Evolutionary conservation across 768 basidiomycete genomes (phyloP).

Genomic region (Gautieria morchelliformis): DNA sequence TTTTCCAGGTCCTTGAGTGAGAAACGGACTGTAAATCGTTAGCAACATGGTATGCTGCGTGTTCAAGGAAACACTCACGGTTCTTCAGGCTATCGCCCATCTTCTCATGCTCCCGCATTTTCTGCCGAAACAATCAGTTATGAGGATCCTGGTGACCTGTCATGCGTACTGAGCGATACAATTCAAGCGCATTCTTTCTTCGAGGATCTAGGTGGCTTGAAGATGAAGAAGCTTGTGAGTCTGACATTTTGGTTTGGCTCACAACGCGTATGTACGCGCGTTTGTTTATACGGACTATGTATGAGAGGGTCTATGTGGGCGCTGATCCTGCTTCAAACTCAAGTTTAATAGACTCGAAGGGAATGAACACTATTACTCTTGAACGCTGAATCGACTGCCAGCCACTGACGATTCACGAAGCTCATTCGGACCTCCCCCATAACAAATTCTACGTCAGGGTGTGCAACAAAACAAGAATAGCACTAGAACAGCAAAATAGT

Average conservation of each 20-base stretch:
- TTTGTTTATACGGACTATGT: background rate
- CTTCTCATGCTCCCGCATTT: conserved; percentile 87
- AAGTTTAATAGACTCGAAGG: conserved; percentile 23
- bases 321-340: conserved; percentile 21
- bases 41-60: background rate
- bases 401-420: too few relatives aligned
- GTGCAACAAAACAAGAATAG: conserved; percentile 1
- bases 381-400: too few relatives aligned
- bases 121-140: conserved; percentile 41
- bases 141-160: background rate
- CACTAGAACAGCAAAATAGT: background rate
- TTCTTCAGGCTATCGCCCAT: conserved; percentile 86
- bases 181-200: conserved; percentile 62
- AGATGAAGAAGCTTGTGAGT: conserved; percentile 39
- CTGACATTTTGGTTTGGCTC: background rate
- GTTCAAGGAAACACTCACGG: conserved; percentile 55
- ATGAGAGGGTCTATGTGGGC: background rate
- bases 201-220: conserved; percentile 59
- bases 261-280: conserved; percentile 7
- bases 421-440: too few relatives aligned
- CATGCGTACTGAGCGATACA: conserved; percentile 57
- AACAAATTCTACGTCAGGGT: background rate
- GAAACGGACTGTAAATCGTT: conserved; percentile 60
- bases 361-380: conserved; percentile 70
- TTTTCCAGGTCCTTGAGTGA: conserved; percentile 84